Base-by-base conservation (phyloP, 257 asterid genomes). In the Nicotiana sylvestris region DNA sequence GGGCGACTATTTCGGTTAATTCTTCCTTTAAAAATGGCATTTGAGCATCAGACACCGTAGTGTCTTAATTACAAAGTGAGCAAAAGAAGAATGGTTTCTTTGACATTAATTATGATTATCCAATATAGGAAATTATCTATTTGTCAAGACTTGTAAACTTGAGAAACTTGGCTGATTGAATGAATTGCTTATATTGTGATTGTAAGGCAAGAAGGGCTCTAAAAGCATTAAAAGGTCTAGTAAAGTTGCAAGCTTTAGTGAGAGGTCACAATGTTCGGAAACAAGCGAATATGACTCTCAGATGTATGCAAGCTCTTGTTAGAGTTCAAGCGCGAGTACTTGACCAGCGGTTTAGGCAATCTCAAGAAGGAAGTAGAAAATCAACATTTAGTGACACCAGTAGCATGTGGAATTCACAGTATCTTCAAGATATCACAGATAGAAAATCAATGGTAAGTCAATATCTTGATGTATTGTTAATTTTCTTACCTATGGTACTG, bases 281-380 rank as follows among this genome's bases (percentile, higher is more conserved):
- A 83, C 93, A 87, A 81, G 89, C 90, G 5, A 86, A 87, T 78
- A 86, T 83, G 88, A 89, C 92, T 4, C 74, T 89, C 15, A 83
- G 66, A 65, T 89, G 89, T 49, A 88, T 88, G 90, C 91, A 90
- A 85, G 90, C 93, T 82, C 89, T 90, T 8, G 85, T 88, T 29
- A 77, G 90, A 55, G 88, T 88, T 4, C 91, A 90, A 76, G 84
- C 90, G 58, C 85, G 83, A 43, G 84, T 87, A 46, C 79, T 85
- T 5, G 89, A 83, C 69, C 89, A 89, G 60, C 72, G 90, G 9
- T 32, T 81, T 85, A 83, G 80, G 82, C 88, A 86, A 81, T 81
- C 88, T 4, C 72, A 51, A 53, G 84, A 88, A 83, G 83, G 84
- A 82, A 77, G 80, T 39, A 84, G 90, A 83, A 86, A 66, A 49